Base-by-base conservation (phyloP, 192 early-diverging fungal genomes). In the Gorgonomyces haynaldii region DNA sequence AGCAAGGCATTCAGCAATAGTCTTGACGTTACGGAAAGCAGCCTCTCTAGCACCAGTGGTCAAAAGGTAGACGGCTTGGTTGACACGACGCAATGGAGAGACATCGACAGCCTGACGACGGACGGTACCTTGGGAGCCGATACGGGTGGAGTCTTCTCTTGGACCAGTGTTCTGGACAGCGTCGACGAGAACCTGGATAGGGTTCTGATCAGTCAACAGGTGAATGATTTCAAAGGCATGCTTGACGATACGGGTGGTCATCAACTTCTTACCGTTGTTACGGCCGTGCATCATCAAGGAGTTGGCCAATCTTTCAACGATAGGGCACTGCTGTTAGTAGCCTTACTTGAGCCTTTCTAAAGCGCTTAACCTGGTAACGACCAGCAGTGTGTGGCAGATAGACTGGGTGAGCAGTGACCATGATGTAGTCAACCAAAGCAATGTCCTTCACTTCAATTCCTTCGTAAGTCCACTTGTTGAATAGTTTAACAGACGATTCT, bases 221-320 rank as follows among this genome's bases (percentile, higher is more conserved):
- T 97, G 81, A 70, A 96, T 84, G 70, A 97, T 97, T 75, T 97
- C 94, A 67, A 97, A 94, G 42, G 91, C 87, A 77, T 97, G 94
- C 82, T 97, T 91, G 64, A 97, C 88, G 61, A 97, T 97, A 53
- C 94, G 90, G 66, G 79, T 78, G 56, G 94, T 86, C 91, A 96
- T 94, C 54, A 97, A 78, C 84, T 97, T 97, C 84, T 97, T 97
- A 62, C 91, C 94, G 81, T 91, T 97, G 87, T 97, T 97, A 60
- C 91, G 87, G 53, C 91, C 94, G 76, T 94, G 87, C 89, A 94
- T 94, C 94, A 97, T 97, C 60, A 97, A 78, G 58, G 91, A 90
- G 82, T 95, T 96, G 72, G 87, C 84, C 50, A 96, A 79, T 67
- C 94, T 88, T 85, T 97, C 94, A 48, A 94, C 88, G 54, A 96